phyloP scores from a whole-genome alignment of 1,284 basidiomycete species.

The Apiotrichum porosum region DNA sequence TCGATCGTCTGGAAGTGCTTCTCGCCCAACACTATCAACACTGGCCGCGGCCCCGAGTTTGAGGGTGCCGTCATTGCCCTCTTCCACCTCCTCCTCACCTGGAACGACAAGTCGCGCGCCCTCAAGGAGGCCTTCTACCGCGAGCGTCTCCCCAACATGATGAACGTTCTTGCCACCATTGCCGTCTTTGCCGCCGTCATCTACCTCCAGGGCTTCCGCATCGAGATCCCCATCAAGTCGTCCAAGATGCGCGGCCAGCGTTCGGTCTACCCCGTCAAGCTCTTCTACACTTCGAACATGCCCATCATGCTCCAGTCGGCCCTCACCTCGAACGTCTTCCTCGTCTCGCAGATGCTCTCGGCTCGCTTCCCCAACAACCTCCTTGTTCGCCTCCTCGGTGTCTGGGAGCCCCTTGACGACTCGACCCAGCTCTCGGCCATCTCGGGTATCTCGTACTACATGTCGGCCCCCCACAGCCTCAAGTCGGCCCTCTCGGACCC shows the following conservation, averaged over 20 bases:
- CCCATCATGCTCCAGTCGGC: slow-evolving; percentile 98
- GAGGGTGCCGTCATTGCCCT: slow-evolving; percentile 93
- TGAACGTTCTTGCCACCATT: slow-evolving; percentile 92
- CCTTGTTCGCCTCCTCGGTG: slow-evolving; percentile 81
- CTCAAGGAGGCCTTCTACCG: slow-evolving; percentile 98
- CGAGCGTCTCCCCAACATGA: slow-evolving; percentile 92
- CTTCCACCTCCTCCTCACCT: slow-evolving; percentile 97
- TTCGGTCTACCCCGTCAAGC: slow-evolving; percentile 92
- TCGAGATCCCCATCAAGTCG: slow-evolving; percentile 97
- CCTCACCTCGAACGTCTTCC: slow-evolving; percentile 89
- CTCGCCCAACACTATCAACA: slow-evolving; percentile 96
- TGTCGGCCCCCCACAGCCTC: slow-evolving; percentile 90
- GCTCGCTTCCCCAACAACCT: slow-evolving; percentile 87
- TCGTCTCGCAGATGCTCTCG: slow-evolving; percentile 93
- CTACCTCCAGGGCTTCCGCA: slow-evolving; percentile 97
- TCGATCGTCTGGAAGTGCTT: slow-evolving; percentile 99
- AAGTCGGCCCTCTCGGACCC: slow-evolving; percentile 83
- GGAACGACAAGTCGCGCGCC: slow-evolving; percentile 96
- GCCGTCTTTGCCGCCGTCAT: slow-evolving; percentile 92
- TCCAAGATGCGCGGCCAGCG: slow-evolving; percentile 94
- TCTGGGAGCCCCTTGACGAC: slow-evolving; percentile 96
- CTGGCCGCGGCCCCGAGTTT: slow-evolving; percentile 95
- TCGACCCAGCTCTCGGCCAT: slow-evolving; percentile 85
- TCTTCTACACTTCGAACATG: slow-evolving; percentile 99
- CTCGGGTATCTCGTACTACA: slow-evolving; percentile 95